Evolutionary conservation across 2,329 filamentous ascomycete species (phyloP), one percentile per base, ranked within the genome.

Genomic region (Thermomyces lanuginosus): DNA sequence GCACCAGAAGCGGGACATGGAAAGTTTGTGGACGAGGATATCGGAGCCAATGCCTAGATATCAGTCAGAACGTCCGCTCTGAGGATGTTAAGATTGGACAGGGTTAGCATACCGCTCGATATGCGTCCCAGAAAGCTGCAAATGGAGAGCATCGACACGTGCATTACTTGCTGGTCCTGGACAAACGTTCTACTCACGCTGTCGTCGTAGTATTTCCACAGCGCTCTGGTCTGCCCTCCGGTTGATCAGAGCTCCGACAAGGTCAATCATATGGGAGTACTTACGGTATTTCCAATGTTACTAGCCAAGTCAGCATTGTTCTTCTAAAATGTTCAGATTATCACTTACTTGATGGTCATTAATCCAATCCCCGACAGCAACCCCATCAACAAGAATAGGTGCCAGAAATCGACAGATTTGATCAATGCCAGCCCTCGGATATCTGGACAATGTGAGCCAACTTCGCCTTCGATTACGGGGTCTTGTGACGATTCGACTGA

Each of bases 291-390:
- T 22, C 89, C 89, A 44, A 95, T 92, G 43, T 98, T 98, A 58
- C 82, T 92, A 40, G 12, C 21, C 25, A 8, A 12, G 28, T 33
- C 29, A 30, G 31, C 15, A 16, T 16, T 5, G 8, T 14, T 8
- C 9, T 5, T 13, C 9, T 5, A 2, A 22, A 10, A 13, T 17
- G 8, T 16, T 5, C 15, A 5, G 19, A 11, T 7, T 11, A 11
- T 13, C 20, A 39, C 77, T 53, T 64, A 92, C 83, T 98, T 98
- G 56, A 98, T 98, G 0, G 86, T 95, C 89, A 98, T 98, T 38
- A 98, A 60, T 7, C 89, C 89, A 41, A 93, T 78, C 27, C 89
- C 89, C 4, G 83, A 82, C 35, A 95, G 61, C n/a, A 93, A 68
- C 20, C 76, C 83, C 67, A 98, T 80, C 39, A 92, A 72, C 31